These are phyloP conservation scores for Paraphoma chrysanthemicola DNA, from an alignment of 2,329 filamentous ascomycete species.

Conservation along the genomic window DNA sequence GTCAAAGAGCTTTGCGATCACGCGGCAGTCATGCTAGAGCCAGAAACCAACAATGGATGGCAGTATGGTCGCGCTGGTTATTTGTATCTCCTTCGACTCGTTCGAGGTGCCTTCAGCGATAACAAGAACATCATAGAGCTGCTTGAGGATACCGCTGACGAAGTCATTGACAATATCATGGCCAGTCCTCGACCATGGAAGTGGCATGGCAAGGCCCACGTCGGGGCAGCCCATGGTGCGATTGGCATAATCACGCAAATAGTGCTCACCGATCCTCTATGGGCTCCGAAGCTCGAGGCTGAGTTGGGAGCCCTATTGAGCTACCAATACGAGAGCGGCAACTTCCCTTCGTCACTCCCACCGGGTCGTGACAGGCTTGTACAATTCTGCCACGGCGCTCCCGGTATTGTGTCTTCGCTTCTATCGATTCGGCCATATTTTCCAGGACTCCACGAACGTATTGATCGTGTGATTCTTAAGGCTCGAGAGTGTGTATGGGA, in stretches of 20 bases:
- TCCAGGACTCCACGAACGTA: slow-evolving; percentile 59
- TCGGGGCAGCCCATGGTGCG: slow-evolving; percentile 72
- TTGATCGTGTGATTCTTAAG: slow-evolving; percentile 60
- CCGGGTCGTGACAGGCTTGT: slow-evolving; percentile 60
- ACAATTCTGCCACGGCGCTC: slow-evolving; percentile 73
- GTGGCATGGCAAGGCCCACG: slow-evolving; percentile 68
- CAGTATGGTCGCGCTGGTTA: slow-evolving; percentile 72
- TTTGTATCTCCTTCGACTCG: slow-evolving; percentile 71
- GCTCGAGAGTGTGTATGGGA: slow-evolving; percentile 63
- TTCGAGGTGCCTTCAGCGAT: slow-evolving; percentile 63
- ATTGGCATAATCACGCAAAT: slow-evolving; percentile 76
- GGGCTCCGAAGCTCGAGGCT: slow-evolving; percentile 61
- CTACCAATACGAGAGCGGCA: slow-evolving; percentile 67
- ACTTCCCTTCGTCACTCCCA: slow-evolving; percentile 66
- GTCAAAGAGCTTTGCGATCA: slow-evolving; percentile 59
- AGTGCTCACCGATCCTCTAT: slow-evolving; percentile 63
- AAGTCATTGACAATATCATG: slow-evolving; percentile 67
- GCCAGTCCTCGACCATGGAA: slow-evolving; percentile 64
- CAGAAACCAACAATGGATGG: slow-evolving; percentile 65
- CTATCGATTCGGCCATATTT: slow-evolving; percentile 64
- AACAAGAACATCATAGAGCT: slow-evolving; percentile 59
- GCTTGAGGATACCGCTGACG: slow-evolving; percentile 61
- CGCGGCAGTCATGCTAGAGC: slow-evolving; percentile 54
- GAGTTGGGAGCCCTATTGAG: slow-evolving; percentile 64
- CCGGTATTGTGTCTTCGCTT: slow-evolving; percentile 68